Base-by-base conservation (phyloP, 129 eudicot species). In the Escallonia herrerae region DNA sequence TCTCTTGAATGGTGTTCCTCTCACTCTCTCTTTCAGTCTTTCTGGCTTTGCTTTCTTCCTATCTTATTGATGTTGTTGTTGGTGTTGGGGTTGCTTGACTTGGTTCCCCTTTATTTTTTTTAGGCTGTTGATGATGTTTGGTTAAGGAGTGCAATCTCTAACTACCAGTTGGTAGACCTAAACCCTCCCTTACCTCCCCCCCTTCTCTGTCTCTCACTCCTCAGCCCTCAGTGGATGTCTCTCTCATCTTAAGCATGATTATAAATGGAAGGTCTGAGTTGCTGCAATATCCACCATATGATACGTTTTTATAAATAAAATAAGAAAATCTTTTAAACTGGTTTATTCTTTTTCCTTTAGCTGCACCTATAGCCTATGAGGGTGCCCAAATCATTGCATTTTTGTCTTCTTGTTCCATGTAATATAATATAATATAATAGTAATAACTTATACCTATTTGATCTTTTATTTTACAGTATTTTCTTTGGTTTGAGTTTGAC, bases 91-190 rank as follows among this genome's bases (percentile, higher is more conserved):
- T 70, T 65, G 74, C 77, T 80, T 79, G 74, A 79, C 73, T 63
- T 71, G 67, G 77, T 11, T 8, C 33, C 33, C 33, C 33, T 72
- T 77, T 11, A 51, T 45, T n/a, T 56, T 79, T 60, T 72, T 66
- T n/a, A n/a, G 79, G 66, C 48, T 76, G 74, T 73, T 81, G 86
- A 76, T 81, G 83, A 78, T 82, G 54, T 84, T 87, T 83, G 91
- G 79, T 84, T 74, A 67, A 74, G 75, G 76, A 79, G 74, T 69
- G 69, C 72, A 79, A 79, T 88, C 86, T 80, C 81, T 82, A 88
- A 88, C 91, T 53, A 88, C 95, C 95, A 88, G 95, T 84, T 74
- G 95, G 95, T 88, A 67, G 81, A 87, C 90, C 95, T 81, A 87
- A 80, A 76, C 65, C 83, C 80, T 72, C 84, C 47, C 84, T 82